Evolutionary conservation across 208 protist species (phyloP), one percentile per base, ranked within the genome.

Genomic region (Phytomonas sp.): DNA sequence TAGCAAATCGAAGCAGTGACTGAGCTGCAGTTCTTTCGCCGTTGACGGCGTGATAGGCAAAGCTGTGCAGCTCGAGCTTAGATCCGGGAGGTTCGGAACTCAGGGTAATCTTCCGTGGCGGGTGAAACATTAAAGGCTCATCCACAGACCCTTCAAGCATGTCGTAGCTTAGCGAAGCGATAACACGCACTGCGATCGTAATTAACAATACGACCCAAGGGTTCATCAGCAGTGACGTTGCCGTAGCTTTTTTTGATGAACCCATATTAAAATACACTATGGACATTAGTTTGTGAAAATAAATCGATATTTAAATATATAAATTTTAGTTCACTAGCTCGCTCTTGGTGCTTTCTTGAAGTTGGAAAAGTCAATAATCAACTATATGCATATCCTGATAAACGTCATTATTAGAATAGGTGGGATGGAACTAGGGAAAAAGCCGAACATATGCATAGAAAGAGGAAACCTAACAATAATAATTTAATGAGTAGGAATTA

Each of bases 1-100:
- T 59, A 31, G 70, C 71, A 67, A 88, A 88, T 40, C 74, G 72
- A 34, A 83, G 74, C 12, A 73, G 73, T 29, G 71, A 69, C 31
- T 49, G 64, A 36, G 72, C n/a, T 6, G 59, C 4, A 45, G 70
- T 70, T 29, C 66, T 60, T 45, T 66, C 66, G 26, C 45, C 60
- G 30, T 32, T 70, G 56, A 8, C 34, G 34, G 34, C 34, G 34
- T 37, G 34, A 8, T 37, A 37, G 34, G 34, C 34, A 8, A 37
- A 8, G 8, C 5, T 37, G 34, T 8, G 34, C 34, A 8, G 34
- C 34, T 3, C 34, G 8, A 37, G 34, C 34, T 37, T 8, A 37
- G 34, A 37, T 37, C 8, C 5, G 34, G 34, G 34, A 3, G 8
- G 8, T 37, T 11, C 8, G 3, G 34, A 37, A 37, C 34, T 37